Evolutionary conservation across 257 asterid species (phyloP).

Genomic region (Linaria vulgaris): DNA sequence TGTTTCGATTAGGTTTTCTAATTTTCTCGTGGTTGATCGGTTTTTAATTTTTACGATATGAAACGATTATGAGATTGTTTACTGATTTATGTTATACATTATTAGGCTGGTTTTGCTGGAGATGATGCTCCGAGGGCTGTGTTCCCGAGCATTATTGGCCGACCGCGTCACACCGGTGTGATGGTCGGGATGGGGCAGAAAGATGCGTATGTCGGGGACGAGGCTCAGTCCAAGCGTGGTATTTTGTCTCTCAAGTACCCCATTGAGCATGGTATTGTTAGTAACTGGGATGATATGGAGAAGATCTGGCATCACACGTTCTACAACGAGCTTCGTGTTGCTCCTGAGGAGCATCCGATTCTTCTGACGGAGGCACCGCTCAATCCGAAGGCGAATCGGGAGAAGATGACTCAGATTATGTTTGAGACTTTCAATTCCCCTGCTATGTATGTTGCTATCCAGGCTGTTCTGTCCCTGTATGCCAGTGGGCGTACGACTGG

Average conservation of each 20-base stretch:
- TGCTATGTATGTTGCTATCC: conserved; percentile 40
- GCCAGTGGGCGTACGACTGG: conserved; percentile 45
- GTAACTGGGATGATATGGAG: conserved; percentile 40
- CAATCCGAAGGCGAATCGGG: conserved; percentile 36
- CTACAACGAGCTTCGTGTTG: conserved; percentile 37
- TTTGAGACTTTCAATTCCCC: conserved; percentile 36
- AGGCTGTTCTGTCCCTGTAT: conserved; percentile 36
- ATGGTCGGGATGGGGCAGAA: conserved; percentile 40
- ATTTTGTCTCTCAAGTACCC: conserved; percentile 33
- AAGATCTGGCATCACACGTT: conserved; percentile 38
- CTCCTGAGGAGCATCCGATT: conserved; percentile 39
- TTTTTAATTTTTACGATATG: neutral
- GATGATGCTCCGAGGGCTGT: conserved; percentile 34
- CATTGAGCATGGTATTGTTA: conserved; percentile 37
- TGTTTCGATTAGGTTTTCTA: neutral
- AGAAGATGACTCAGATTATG: conserved; percentile 40
- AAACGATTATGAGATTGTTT: neutral
- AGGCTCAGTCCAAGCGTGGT: conserved; percentile 41
- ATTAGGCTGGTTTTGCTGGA: conserved; percentile 33
- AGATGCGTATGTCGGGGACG: conserved; percentile 38
- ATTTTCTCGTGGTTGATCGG: neutral
- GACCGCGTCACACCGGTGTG: conserved; percentile 38
- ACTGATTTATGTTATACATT: neutral
- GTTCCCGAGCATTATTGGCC: conserved; percentile 34
- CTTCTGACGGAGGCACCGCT: conserved; percentile 40